Conservation (phyloP, 148 eudicot species). For the Polygonum aviculare region DNA sequence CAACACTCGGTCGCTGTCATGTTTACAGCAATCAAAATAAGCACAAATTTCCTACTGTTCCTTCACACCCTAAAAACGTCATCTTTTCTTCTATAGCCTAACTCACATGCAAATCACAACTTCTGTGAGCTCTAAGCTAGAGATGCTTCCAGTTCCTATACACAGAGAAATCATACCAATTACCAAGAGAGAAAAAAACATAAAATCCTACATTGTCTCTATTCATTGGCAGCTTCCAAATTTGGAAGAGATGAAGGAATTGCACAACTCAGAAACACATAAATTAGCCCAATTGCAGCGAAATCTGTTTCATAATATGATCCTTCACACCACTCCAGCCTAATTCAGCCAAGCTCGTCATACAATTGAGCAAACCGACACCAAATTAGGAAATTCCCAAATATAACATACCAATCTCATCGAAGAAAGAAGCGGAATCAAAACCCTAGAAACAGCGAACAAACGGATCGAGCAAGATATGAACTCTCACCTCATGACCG, state of each 20-base stretch:
- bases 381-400: neutral
- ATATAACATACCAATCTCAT: neutral
- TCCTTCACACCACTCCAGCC: neutral
- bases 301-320: neutral
- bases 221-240: neutral
- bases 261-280: neutral
- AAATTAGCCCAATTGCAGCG: neutral
- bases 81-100: neutral
- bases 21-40: too few relatives aligned
- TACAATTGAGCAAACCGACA: neutral
- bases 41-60: neutral
- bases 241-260: neutral
- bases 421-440: neutral
- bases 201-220: too few relatives aligned
- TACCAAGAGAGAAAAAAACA: neutral
- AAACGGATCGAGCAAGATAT: neutral
- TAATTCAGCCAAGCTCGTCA: neutral
- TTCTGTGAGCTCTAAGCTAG: neutral
- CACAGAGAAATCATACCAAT: neutral
- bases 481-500: slow-evolving; percentile 58
- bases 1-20: neutral
- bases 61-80: neutral
- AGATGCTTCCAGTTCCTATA: neutral
- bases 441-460: slow-evolving; percentile 11
- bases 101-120: neutral